phyloP scores from a whole-genome alignment of 2,329 filamentous ascomycete species.

The Venturia aucupariae region DNA sequence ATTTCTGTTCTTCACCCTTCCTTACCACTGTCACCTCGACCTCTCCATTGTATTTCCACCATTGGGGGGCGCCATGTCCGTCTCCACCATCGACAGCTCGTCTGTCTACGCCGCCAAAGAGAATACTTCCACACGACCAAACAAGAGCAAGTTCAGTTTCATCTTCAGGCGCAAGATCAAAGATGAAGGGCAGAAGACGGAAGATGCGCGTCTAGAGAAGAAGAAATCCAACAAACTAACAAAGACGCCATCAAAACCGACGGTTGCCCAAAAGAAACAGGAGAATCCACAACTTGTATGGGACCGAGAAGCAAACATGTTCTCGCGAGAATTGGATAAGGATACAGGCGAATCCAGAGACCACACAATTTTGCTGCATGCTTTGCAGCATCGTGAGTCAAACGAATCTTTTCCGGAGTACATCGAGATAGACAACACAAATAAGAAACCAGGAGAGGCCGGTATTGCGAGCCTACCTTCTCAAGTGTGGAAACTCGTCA shows the following conservation, averaged over 20 bases:
- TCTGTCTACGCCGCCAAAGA: neutral
- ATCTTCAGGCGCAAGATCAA: neutral
- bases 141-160: neutral
- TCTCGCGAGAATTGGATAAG: neutral
- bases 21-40: neutral
- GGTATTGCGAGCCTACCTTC: neutral
- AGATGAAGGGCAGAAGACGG: neutral
- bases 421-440: neutral
- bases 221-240: conserved; percentile 1
- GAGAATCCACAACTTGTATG: conserved; percentile 1
- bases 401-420: neutral
- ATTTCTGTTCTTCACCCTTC: neutral
- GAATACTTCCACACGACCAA: neutral
- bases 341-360: neutral
- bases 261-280: neutral
- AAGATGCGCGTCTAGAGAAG: neutral
- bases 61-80: neutral
- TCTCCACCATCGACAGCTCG: neutral
- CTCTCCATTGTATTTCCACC: neutral
- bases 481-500: neutral
- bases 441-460: conserved; percentile 8
- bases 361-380: neutral
- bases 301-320: neutral
- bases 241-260: neutral
- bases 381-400: neutral